Percentiles rank a stretch among this genome's conserved stretches.
phyloP scores from a whole-genome alignment of 768 basidiomycete genomes.

The Naganishia friedmannii region DNA sequence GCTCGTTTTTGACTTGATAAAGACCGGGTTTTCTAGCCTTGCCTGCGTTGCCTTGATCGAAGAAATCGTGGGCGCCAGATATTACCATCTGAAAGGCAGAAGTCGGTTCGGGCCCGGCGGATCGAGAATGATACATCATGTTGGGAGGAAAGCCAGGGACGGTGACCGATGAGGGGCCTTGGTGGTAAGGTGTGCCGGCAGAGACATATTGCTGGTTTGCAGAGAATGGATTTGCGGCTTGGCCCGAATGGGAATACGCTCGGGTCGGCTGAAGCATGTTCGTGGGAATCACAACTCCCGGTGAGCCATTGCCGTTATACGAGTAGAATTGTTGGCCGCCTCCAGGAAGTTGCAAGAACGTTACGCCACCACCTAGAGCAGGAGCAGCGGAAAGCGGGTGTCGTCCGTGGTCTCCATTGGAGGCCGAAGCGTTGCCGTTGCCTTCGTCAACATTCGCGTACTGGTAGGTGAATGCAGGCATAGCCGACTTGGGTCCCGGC shows the following conservation, averaged over 20 bases:
- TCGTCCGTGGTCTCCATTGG: neutral
- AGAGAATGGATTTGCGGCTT: neutral
- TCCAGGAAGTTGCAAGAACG: conserved; percentile 18
- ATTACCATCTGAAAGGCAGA: conserved; percentile 19
- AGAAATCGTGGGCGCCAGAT: conserved; percentile 16
- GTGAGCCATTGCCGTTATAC: conserved; percentile 5
- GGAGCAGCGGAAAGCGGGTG: conserved; percentile 5
- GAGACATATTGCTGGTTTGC: conserved; percentile 4
- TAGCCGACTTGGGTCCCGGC: conserved; percentile 3
- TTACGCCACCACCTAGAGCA: conserved; percentile 22
- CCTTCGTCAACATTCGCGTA: conserved; percentile 3
- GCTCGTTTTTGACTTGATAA: conserved; percentile 16
- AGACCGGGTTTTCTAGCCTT: conserved; percentile 2
- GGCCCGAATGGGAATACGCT: neutral
- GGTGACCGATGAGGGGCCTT: neutral
- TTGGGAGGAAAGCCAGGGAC: neutral
- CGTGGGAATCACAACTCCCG: conserved; percentile 9
- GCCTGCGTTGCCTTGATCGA: conserved; percentile 1
- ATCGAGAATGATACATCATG: conserved; percentile 19
- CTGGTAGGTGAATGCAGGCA: conserved; percentile 16
- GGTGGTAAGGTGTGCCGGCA: conserved; percentile 3
- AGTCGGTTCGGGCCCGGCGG: conserved; percentile 3
- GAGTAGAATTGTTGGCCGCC: conserved; percentile 20
- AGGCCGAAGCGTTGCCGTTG: neutral
- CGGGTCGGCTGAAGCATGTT: conserved; percentile 17